A percentile compares a stretch with the other conserved stretches of the same genome.
Conservation (phyloP, 1,284 basidiomycete genomes). For the Malassezia dermatis region DNA sequence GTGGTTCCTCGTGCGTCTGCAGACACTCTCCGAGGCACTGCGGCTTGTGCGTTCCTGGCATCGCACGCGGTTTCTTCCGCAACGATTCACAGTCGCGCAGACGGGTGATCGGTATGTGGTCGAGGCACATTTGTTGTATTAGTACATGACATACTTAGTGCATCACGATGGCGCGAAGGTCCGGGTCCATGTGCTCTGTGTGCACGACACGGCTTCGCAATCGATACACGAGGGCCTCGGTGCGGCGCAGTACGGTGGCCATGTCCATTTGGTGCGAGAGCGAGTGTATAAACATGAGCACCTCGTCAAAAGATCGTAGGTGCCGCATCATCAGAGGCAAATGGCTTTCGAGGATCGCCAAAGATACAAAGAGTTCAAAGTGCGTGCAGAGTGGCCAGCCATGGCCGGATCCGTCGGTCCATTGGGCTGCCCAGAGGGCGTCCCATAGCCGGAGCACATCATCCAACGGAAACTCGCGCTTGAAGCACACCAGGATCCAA, state of each 20-base stretch:
- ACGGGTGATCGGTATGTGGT: constrained; percentile 29
- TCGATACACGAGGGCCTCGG: constrained; percentile 23
- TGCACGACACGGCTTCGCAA: constrained; percentile 5
- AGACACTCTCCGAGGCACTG: constrained; percentile 53
- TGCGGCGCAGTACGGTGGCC: constrained; percentile 18
- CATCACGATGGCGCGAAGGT: neutral
- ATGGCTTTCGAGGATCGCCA: constrained; percentile 86
- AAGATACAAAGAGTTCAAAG: constrained; percentile 65
- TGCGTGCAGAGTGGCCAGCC: constrained; percentile 8
- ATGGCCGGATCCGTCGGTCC: constrained; percentile 12
- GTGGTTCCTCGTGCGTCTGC: constrained; percentile 62
- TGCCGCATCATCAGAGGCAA: constrained; percentile 86
- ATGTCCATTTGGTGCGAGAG: constrained; percentile 25
- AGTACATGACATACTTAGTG: neutral
- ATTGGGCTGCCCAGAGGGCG: constrained; percentile 31
- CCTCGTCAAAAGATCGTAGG: constrained; percentile 61
- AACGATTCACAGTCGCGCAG: constrained; percentile 26
- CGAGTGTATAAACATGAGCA: constrained; percentile 34
- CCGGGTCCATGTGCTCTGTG: neutral
- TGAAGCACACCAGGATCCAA: constrained; percentile 51
- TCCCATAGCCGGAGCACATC: constrained; percentile 88
- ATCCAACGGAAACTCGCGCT: constrained; percentile 79
- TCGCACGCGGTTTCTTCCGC: constrained; percentile 27
- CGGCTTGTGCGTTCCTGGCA: constrained; percentile 33
- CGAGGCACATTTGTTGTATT: constrained; percentile 28